Evolutionary conservation across 129 eudicot species (phyloP).

Genomic region (Chrysanthemum makinoi): DNA sequence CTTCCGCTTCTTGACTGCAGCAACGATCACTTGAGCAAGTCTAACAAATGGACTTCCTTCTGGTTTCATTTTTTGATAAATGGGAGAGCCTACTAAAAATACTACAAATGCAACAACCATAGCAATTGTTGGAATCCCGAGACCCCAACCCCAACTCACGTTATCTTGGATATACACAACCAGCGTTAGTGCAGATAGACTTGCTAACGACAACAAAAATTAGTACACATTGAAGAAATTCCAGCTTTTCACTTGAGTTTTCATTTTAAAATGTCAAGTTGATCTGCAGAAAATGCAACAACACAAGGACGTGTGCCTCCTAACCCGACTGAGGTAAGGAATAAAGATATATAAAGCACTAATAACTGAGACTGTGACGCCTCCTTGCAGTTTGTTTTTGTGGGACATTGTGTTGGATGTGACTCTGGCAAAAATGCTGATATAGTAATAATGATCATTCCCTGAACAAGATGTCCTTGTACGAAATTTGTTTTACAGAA

Average conservation of each 20-base stretch:
- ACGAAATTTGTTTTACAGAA: too few relatives aligned
- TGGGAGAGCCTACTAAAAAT: neutral
- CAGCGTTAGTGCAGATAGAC: neutral
- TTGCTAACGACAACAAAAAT: neutral
- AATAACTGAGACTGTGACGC: slow-evolving; percentile 38
- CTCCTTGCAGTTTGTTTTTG: slow-evolving; percentile 33
- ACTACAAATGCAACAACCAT: neutral
- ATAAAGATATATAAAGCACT: slow-evolving; percentile 37
- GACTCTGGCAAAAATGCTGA: slow-evolving; percentile 44
- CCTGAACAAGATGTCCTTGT: slow-evolving; percentile 29
- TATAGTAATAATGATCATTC: slow-evolving; percentile 54
- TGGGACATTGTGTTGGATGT: slow-evolving; percentile 51
- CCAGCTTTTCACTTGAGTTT: slow-evolving; percentile 2
- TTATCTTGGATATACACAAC: neutral
- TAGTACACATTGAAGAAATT: neutral
- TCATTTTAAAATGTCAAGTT: slow-evolving; percentile 31
- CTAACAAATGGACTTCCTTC: neutral
- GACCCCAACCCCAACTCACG: neutral
- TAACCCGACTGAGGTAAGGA: slow-evolving; percentile 36
- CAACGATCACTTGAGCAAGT: neutral
- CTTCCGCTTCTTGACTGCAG: neutral
- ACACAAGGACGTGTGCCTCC: slow-evolving; percentile 50
- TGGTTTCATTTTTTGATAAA: neutral
- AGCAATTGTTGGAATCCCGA: neutral
- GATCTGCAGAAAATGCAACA: slow-evolving; percentile 45